Evolutionary conservation across 345 rosid species (phyloP).

Genomic region (Ceriops decandra): DNA sequence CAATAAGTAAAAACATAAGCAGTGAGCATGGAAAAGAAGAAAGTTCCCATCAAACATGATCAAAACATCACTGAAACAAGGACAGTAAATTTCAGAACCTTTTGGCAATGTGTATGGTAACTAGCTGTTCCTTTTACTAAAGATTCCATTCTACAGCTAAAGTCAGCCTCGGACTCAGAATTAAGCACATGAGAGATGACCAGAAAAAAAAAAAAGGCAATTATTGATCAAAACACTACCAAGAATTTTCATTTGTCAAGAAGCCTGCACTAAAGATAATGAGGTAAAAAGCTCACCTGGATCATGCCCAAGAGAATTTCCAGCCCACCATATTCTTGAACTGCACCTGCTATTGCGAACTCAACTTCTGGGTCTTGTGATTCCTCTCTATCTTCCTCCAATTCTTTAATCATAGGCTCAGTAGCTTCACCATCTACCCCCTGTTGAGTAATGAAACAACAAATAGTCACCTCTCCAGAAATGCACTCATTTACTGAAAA

Average conservation of each 20-base stretch:
- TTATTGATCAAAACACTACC: background rate
- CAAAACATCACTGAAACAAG: too few relatives aligned
- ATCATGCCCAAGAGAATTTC: constrained; percentile 86
- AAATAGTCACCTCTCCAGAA: background rate
- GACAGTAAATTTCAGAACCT: too few relatives aligned
- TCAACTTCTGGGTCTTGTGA: constrained; percentile 98
- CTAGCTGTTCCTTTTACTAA: background rate
- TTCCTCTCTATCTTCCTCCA: constrained; percentile 99
- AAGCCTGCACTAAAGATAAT: background rate
- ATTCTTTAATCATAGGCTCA: constrained; percentile 97
- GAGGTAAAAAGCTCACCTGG: constrained; percentile 49
- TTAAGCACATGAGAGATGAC: background rate
- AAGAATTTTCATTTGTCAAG: background rate
- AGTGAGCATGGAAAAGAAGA: background rate
- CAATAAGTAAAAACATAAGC: background rate
- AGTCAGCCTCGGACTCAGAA: background rate
- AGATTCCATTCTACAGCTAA: background rate
- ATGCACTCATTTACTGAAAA: background rate
- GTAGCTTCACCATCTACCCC: constrained; percentile 99
- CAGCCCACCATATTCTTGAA: constrained; percentile 85
- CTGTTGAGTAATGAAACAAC: constrained; percentile 31
- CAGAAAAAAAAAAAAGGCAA: background rate
- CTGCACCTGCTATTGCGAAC: constrained; percentile 98
- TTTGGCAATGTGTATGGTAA: too few relatives aligned
- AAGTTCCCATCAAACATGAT: background rate